Conservation (phyloP, 148 eudicot species). For the Rhododendron williamsianum region DNA sequence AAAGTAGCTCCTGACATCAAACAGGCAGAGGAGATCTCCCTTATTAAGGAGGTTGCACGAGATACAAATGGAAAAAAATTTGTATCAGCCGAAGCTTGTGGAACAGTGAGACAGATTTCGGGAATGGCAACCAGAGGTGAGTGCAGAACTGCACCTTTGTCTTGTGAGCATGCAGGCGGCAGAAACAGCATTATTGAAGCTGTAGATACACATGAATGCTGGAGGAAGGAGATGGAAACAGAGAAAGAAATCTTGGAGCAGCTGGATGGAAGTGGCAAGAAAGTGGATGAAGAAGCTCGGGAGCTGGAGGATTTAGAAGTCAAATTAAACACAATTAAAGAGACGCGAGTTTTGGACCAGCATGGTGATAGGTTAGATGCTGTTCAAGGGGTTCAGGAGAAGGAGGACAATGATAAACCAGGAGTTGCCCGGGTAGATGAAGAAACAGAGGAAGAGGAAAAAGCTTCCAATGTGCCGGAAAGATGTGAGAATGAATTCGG, state of each 20-base stretch:
- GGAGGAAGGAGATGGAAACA: slow-evolving; percentile 24
- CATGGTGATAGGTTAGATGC: slow-evolving; percentile 16
- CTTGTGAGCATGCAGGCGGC: slow-evolving; percentile 34
- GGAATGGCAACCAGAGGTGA: slow-evolving; percentile 38
- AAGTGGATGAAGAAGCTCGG: slow-evolving; percentile 16
- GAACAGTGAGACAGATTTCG: slow-evolving; percentile 37
- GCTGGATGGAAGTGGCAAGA: slow-evolving; percentile 20
- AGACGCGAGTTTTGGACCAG: slow-evolving; percentile 12
- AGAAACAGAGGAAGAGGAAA: slow-evolving; percentile 19
- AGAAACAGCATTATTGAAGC: slow-evolving; percentile 23
- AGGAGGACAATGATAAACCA: slow-evolving; percentile 10
- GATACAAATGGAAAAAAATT: slow-evolving; percentile 17
- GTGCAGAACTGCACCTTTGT: slow-evolving; percentile 38
- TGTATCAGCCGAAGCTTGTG: slow-evolving; percentile 32
- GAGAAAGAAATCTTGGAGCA: slow-evolving; percentile 27
- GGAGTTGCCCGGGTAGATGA: slow-evolving; percentile 8
- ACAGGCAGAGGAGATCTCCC: slow-evolving; percentile 16
- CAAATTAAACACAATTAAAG: slow-evolving; percentile 17
- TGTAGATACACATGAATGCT: slow-evolving; percentile 3
- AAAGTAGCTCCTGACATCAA: slow-evolving; percentile 20
- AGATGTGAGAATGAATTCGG: slow-evolving; percentile 17
- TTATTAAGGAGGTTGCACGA: slow-evolving; percentile 17
- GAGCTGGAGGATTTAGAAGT: slow-evolving; percentile 24
- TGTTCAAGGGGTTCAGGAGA: slow-evolving; percentile 20
- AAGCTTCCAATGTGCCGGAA: slow-evolving; percentile 10